Evolutionary conservation across 2,329 filamentous ascomycete genomes (phyloP), one percentile per base, ranked within the genome.

Genomic region (Zymoseptoria passerinii): DNA sequence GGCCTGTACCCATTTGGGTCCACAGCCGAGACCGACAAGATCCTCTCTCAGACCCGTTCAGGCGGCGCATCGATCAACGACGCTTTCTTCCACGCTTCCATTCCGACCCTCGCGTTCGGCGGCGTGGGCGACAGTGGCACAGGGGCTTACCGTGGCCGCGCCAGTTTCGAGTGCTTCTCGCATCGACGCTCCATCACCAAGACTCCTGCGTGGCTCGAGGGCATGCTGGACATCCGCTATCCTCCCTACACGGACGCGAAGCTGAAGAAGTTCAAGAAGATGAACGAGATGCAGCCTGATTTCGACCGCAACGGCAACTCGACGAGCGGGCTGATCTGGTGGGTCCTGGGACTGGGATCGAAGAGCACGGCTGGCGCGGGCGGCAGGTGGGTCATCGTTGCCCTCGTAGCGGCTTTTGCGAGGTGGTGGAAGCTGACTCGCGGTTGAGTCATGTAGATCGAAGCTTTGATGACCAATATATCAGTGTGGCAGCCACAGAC

Each of bases 401-500:
- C 64, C 50, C 48, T 63, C 6, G 49, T 66, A 28, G 66, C 65
- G 9, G 60, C 58, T 44, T 50, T 63, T 48, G 50, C 61, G n/a
- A 60, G 59, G 52, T 59, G 50, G 79, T 96, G 48, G 83, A 90
- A 55, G 92, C 92, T 18, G 92, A 99, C 72, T 86, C 86, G 63
- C 83, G 99, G 18, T 85, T 99, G 40, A 86, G 91, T 59, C 96
- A 92, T 0, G 87, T 92, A 35, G 92, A 94, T 1, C 80, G n/a
- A 52, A 52, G 23, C 50, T 52, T 28, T 52, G 50, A 52, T 50
- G 49, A 40, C 10, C 35, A 4, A 4, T 13, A 40, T 5, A 16
- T 40, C 35, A 44, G 35, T 44, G 35, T 44, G 35, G 35, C 10
- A 40, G 35, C 35, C 35, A 16, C 35, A 4, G 13, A 44, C 10